Evolutionary conservation across 1,139 yeast genomes (phyloP).

Genomic region (Groenewaldozyma auringiensis): DNA sequence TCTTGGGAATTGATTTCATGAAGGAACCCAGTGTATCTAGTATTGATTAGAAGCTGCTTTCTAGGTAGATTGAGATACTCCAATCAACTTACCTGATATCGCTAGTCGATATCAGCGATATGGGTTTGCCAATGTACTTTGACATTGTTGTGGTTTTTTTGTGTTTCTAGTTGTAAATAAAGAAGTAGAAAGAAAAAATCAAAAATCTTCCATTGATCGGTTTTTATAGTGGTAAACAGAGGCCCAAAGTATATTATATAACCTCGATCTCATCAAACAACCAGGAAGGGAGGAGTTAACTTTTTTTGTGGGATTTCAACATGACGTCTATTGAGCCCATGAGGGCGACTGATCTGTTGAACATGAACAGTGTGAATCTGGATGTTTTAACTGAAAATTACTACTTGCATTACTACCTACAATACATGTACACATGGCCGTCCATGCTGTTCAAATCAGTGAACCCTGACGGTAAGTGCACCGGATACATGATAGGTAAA

Average conservation of each 20-base stretch:
- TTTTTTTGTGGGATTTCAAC: no score
- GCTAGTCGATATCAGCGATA: conserved; percentile 78
- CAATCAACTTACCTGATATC: conserved; percentile 50
- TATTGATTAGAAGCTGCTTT: neutral
- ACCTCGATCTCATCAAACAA: no score
- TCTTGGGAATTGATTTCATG: conserved; percentile 85
- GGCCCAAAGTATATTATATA: no score
- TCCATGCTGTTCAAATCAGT: conserved; percentile 72
- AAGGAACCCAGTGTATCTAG: conserved; percentile 74
- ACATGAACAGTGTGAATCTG: conserved; percentile 64
- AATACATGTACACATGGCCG: conserved; percentile 84
- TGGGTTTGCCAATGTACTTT: conserved; percentile 85
- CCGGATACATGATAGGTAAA: conserved; percentile 75
- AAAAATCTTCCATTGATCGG: no score
- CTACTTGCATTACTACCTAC: conserved; percentile 72
- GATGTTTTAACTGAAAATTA: conserved; percentile 91
- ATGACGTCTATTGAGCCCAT: conserved; percentile 85
- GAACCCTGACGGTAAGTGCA: conserved; percentile 30
- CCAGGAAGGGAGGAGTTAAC: no score
- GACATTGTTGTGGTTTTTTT: conserved; percentile 44
- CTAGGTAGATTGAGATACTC: neutral
- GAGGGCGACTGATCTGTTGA: conserved; percentile 74
- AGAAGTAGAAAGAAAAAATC: no score
- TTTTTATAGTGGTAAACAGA: no score
- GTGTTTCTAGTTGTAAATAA: neutral